A percentile compares a stretch with the other conserved stretches of the same genome.
Evolutionary conservation across 2,329 filamentous ascomycete genomes (phyloP).

Genomic region (Chaetomium olivaceum): DNA sequence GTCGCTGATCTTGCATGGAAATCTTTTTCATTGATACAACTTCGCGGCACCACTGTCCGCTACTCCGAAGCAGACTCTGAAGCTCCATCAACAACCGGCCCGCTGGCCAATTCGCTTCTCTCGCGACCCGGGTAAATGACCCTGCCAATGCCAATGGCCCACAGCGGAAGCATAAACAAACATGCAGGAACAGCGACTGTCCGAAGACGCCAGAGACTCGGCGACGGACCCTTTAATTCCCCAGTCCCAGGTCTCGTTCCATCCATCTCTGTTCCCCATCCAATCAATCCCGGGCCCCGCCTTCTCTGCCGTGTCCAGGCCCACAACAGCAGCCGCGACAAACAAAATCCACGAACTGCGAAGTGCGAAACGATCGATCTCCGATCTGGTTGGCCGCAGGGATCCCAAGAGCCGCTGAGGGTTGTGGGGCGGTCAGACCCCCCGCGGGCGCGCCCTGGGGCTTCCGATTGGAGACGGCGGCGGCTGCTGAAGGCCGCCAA

Average conservation of each 20-base stretch:
- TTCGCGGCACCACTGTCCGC: background rate
- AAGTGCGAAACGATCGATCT: conserved; percentile 1
- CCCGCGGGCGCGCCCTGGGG: background rate
- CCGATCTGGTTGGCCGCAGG: conserved; percentile 10
- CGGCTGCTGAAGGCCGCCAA: conserved; percentile 21
- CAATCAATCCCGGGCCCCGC: conserved; percentile 10
- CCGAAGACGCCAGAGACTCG: background rate
- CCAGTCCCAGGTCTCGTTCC: conserved; percentile 12
- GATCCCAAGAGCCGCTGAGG: conserved; percentile 6
- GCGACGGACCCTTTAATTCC: conserved; percentile 13
- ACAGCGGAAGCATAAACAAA: background rate
- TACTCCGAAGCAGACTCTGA: background rate
- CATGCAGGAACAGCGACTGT: background rate
- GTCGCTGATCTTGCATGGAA: background rate
- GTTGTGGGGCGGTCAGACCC: conserved; percentile 16
- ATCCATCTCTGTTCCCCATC: background rate
- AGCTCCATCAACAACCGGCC: background rate
- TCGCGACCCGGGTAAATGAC: conserved; percentile 7
- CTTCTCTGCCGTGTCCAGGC: background rate
- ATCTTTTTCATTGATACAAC: background rate
- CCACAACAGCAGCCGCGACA: background rate
- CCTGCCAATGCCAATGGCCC: background rate
- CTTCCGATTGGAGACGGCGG: conserved; percentile 24
- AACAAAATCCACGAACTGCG: background rate
- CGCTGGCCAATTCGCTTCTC: background rate